Evolutionary conservation across 2,329 filamentous ascomycete species (phyloP).

Genomic region (Colletotrichum phormii): DNA sequence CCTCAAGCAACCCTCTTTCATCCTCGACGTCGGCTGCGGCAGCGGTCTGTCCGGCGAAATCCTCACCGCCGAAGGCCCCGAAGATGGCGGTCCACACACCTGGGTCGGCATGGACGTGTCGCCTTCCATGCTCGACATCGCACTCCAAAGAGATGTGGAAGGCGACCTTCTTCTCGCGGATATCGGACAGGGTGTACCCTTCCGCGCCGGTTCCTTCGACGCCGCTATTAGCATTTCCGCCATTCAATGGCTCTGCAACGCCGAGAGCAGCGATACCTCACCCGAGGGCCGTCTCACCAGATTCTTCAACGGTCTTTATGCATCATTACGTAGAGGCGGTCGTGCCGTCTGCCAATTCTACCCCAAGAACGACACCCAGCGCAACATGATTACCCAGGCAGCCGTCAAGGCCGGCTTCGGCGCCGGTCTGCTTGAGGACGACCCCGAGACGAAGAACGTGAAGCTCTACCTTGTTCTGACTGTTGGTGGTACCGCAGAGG

Average conservation of each 20-base stretch:
- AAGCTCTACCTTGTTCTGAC: constrained; percentile 97
- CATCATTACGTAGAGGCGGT: constrained; percentile 83
- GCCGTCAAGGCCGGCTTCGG: constrained; percentile 96
- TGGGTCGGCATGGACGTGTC: constrained; percentile 99
- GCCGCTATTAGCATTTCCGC: constrained; percentile 95
- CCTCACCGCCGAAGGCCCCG: constrained; percentile 75
- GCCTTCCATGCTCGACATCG: constrained; percentile 95
- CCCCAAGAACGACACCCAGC: constrained; percentile 92
- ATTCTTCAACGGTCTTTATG: constrained; percentile 95
- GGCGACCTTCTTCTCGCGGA: constrained; percentile 95
- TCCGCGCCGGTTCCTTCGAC: constrained; percentile 91
- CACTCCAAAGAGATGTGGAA: constrained; percentile 89
- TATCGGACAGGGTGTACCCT: constrained; percentile 95
- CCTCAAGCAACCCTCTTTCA: constrained; percentile 81
- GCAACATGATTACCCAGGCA: constrained; percentile 90
- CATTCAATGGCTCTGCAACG: constrained; percentile 99
- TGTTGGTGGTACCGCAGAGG: constrained; percentile 73
- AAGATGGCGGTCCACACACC: constrained; percentile 85
- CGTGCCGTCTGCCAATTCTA: constrained; percentile 98
- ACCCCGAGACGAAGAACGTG: constrained; percentile 94
- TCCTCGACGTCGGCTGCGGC: constrained; percentile 97
- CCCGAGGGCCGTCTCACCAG: constrained; percentile 81
- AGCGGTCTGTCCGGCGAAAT: constrained; percentile 96
- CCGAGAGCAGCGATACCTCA: constrained; percentile 86
- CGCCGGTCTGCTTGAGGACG: constrained; percentile 93